Percentiles rank a stretch among this genome's conserved stretches.
Conservation (phyloP, 2,329 filamentous ascomycete species). For the Ceratocystis diversiconidia region DNA sequence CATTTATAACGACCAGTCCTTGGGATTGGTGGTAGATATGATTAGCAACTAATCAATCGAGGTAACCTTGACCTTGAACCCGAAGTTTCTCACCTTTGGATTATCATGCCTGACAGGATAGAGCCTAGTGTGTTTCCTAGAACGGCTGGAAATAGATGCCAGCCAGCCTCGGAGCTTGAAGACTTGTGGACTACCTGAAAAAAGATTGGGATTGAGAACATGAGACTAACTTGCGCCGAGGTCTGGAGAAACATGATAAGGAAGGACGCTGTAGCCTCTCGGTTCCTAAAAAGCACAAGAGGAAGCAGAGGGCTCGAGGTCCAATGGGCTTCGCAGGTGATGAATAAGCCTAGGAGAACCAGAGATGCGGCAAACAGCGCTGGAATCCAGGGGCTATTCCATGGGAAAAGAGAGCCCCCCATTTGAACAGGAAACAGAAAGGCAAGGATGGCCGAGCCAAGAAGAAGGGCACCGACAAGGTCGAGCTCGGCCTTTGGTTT, state of each 20-base stretch:
- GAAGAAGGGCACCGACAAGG: constrained; percentile 39
- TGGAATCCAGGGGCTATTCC: constrained; percentile 35
- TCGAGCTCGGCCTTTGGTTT: constrained; percentile 29
- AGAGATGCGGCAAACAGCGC: constrained; percentile 31
- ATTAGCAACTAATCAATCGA: constrained; percentile 5
- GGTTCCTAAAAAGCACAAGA: constrained; percentile 35
- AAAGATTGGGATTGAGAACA: constrained; percentile 55
- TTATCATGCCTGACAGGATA: constrained; percentile 42
- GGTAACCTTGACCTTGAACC: not conserved
- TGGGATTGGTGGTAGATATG: not conserved
- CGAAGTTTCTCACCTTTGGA: constrained; percentile 30
- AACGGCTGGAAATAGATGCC: constrained; percentile 53
- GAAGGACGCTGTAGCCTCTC: constrained; percentile 40
- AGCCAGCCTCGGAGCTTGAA: constrained; percentile 42
- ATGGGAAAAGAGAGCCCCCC: constrained; percentile 41
- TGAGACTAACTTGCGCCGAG: constrained; percentile 37
- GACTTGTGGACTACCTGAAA: constrained; percentile 49
- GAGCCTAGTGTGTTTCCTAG: constrained; percentile 52
- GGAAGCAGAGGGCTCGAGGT: constrained; percentile 45
- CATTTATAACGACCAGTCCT: constrained; percentile 45
- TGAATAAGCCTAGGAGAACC: constrained; percentile 31
- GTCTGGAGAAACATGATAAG: constrained; percentile 38
- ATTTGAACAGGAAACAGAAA: constrained; percentile 43
- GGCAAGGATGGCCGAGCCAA: constrained; percentile 43
- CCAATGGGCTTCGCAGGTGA: constrained; percentile 33